Evolutionary conservation across 129 eudicot species (phyloP).

Genomic region (Flaveria sonorensis): DNA sequence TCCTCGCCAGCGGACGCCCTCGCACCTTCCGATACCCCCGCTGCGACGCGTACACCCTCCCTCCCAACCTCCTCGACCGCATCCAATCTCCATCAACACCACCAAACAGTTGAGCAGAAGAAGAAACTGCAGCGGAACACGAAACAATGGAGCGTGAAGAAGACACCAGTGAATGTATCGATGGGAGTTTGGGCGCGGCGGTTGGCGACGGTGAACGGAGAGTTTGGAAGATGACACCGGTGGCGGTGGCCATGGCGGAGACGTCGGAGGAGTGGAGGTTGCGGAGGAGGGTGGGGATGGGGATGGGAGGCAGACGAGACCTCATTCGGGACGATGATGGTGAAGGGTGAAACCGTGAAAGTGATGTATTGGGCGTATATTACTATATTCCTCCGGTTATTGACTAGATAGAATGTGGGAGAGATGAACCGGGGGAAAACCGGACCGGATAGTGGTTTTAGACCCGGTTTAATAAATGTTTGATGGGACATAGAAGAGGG

Average conservation of each 20-base stretch:
- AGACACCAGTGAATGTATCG: conserved; percentile 10
- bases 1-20: conserved; percentile 40
- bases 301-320: conserved; percentile 45
- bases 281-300: conserved; percentile 51
- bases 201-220: conserved; percentile 21
- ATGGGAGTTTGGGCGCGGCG: conserved; percentile 1
- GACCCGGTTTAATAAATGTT: conserved; percentile 11
- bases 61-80: conserved; percentile 43
- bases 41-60: conserved; percentile 48
- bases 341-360: conserved; percentile 17
- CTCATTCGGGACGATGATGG: conserved; percentile 44
- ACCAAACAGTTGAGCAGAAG: conserved; percentile 23
- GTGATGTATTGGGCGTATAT: conserved; percentile 4
- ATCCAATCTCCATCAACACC: conserved; percentile 33
- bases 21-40: conserved; percentile 67
- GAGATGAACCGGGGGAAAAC: not conserved
- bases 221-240: conserved; percentile 44
- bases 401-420: not conserved
- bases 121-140: conserved; percentile 8
- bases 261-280: conserved; percentile 28
- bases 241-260: conserved; percentile 25
- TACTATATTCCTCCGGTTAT: not conserved
- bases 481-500: not conserved
- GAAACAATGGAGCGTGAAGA: not conserved
- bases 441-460: not conserved